Evolutionary conservation across 2,329 filamentous ascomycete genomes (phyloP).

Genomic region (Sarocladiaceae sp.): DNA sequence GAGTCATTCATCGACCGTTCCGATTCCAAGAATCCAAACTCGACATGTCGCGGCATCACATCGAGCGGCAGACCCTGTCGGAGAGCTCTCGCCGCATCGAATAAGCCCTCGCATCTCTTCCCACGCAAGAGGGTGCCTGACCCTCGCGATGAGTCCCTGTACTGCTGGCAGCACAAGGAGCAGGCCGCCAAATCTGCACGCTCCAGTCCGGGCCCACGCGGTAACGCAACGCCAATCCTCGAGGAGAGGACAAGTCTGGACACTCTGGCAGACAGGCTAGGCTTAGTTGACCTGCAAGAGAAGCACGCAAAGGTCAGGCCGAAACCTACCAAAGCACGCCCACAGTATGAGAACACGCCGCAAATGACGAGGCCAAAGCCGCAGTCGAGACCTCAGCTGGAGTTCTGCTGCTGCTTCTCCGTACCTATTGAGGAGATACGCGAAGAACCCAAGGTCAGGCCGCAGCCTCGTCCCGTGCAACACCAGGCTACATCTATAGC

Average conservation of each 20-base stretch:
- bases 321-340: constrained; percentile 12
- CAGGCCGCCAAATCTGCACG: constrained; percentile 55
- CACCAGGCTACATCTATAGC: constrained; percentile 11
- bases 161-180: constrained; percentile 94
- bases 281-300: constrained; percentile 60
- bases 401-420: constrained; percentile 48
- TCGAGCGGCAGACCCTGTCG: constrained; percentile 77
- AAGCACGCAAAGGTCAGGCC: constrained; percentile 24
- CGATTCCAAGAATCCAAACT: constrained; percentile 77
- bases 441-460: constrained; percentile 28
- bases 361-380: constrained; percentile 3
- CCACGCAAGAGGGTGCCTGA: constrained; percentile 30
- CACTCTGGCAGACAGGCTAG: constrained; percentile 73
- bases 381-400: constrained; percentile 15
- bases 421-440: constrained; percentile 38
- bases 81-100: constrained; percentile 53
- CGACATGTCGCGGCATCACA: constrained; percentile 86
- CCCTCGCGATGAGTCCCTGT: constrained; percentile 55
- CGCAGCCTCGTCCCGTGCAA: constrained; percentile 42
- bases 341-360: neutral
- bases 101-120: constrained; percentile 19
- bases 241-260: constrained; percentile 65
- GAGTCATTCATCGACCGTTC: constrained; percentile 71
- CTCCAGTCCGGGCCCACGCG: constrained; percentile 38
- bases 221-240: constrained; percentile 44